Evolutionary conservation across 257 asterid species (phyloP).

Genomic region (Linderniella brevidens): DNA sequence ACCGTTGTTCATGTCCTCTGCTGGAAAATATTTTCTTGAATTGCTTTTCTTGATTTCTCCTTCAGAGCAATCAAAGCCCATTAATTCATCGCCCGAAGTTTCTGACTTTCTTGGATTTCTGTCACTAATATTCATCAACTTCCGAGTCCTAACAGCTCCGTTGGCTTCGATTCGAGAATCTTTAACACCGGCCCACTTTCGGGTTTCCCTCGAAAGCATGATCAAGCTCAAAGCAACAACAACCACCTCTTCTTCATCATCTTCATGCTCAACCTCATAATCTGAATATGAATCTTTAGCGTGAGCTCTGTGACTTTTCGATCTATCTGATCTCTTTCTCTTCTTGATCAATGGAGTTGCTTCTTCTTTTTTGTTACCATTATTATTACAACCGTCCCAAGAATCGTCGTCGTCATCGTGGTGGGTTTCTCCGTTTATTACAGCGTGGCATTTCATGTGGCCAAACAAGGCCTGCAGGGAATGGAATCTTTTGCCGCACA

Average conservation of each 20-base stretch:
- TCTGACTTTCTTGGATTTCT: slow-evolving; percentile 6
- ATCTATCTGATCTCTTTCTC: slow-evolving; percentile 34
- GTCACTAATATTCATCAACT: not conserved
- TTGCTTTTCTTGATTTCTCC: slow-evolving; percentile 12
- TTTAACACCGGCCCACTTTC: slow-evolving; percentile 9
- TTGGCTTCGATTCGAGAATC: slow-evolving; percentile 3
- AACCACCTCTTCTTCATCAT: slow-evolving; percentile 54
- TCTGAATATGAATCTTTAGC: slow-evolving; percentile 21
- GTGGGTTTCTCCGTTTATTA: slow-evolving; percentile 11
- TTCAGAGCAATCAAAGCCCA: slow-evolving; percentile 7
- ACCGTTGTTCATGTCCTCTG: slow-evolving; percentile 16
- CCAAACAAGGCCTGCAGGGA: slow-evolving; percentile 84
- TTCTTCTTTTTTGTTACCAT: slow-evolving; percentile 30
- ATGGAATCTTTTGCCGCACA: slow-evolving; percentile 68
- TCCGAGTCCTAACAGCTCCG: slow-evolving; percentile 2
- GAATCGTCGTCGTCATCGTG: not conserved
- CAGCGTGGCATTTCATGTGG: slow-evolving; percentile 80
- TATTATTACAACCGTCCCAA: slow-evolving; percentile 13
- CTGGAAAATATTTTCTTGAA: too few species aligned
- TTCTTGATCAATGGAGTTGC: slow-evolving; percentile 14
- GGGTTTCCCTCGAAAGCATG: slow-evolving; percentile 35
- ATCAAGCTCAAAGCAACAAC: slow-evolving; percentile 68
- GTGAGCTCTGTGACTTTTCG: slow-evolving; percentile 24
- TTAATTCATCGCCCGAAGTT: too few species aligned
- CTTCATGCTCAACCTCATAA: slow-evolving; percentile 40